Conservation (phyloP, 1,284 basidiomycete genomes). For the Ganoderma resinaceum region DNA sequence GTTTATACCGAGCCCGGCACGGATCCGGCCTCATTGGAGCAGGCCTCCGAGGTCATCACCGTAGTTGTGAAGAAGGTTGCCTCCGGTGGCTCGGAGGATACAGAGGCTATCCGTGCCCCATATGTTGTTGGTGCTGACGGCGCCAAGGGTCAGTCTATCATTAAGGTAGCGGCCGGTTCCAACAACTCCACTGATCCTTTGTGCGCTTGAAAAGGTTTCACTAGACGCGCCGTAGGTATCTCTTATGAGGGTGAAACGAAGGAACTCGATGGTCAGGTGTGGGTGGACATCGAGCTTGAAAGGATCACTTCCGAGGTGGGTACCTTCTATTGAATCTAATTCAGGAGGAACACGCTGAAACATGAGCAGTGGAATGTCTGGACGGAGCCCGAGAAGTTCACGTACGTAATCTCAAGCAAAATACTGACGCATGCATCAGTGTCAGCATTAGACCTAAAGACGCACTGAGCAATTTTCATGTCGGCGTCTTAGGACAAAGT, state of each 20-base stretch:
- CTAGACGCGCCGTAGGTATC: constrained; percentile 40
- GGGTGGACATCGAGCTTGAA: constrained; percentile 41
- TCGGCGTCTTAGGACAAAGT: constrained; percentile 8
- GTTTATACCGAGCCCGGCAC: constrained; percentile 40
- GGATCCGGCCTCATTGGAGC: constrained; percentile 38
- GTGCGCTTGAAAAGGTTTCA: constrained; percentile 31
- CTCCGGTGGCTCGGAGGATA: constrained; percentile 9
- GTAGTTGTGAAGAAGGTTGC: constrained; percentile 22
- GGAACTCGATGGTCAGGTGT: constrained; percentile 38
- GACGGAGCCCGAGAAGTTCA: constrained; percentile 28
- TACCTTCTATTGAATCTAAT: neutral
- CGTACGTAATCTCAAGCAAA: constrained; percentile 17
- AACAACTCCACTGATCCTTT: constrained; percentile 16
- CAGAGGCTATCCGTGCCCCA: constrained; percentile 25
- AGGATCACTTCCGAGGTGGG: constrained; percentile 36
- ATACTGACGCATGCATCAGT: constrained; percentile 3
- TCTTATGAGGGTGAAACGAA: constrained; percentile 43
- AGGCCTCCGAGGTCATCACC: constrained; percentile 35
- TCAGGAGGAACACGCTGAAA: no score
- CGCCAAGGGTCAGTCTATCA: constrained; percentile 37
- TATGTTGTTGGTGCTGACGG: constrained; percentile 49
- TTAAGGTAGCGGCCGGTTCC: no score
- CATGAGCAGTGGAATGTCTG: constrained; percentile 39
- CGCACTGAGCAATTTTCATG: constrained; percentile 6
- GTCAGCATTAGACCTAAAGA: constrained; percentile 11